Conservation (phyloP, 352 stramenopile genomes). For the Phytophthora tentaculata region DNA sequence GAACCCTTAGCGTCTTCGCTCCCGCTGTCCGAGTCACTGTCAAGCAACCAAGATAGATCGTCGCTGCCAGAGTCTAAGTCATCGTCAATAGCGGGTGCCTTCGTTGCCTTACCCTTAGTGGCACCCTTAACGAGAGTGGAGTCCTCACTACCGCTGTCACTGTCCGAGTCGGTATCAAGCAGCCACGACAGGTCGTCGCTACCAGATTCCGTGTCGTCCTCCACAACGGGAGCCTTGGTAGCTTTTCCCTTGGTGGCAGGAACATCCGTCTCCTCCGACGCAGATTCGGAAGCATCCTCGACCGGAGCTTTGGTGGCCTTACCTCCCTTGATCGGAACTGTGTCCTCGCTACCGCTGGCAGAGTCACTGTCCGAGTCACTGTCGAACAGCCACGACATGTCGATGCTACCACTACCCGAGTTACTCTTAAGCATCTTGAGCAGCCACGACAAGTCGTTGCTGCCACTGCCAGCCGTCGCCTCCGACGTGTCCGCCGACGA, state of each 20-base stretch:
- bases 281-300: constrained; percentile 7
- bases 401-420: constrained; percentile 1
- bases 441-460: constrained; percentile 4
- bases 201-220: constrained; percentile 11
- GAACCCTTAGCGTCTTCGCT: constrained; percentile 17
- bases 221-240: constrained; percentile 4
- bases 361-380: constrained; percentile 8
- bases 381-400: constrained; percentile 11
- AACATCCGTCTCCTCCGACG: constrained; percentile 1
- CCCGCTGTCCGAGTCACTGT: constrained; percentile 2
- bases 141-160: constrained; percentile 8
- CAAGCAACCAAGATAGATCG: constrained; percentile 11
- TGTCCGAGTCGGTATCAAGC: constrained; percentile 8
- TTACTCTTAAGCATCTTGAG: constrained; percentile 2
- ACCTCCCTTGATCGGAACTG: constrained; percentile 4
- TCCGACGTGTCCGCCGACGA: background rate
- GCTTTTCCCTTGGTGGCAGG: constrained; percentile 10
- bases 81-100: constrained; percentile 4
- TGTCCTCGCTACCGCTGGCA: constrained; percentile 12
- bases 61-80: constrained; percentile 10
- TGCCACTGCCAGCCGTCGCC: background rate
- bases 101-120: constrained; percentile 9
- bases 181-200: constrained; percentile 13
- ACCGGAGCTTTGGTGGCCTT: constrained; percentile 9
- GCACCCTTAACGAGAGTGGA: constrained; percentile 1